These are phyloP conservation scores for Oxytropis ochrocephala DNA, from an alignment of 306 rosid genomes.

Conservation along the genomic window DNA sequence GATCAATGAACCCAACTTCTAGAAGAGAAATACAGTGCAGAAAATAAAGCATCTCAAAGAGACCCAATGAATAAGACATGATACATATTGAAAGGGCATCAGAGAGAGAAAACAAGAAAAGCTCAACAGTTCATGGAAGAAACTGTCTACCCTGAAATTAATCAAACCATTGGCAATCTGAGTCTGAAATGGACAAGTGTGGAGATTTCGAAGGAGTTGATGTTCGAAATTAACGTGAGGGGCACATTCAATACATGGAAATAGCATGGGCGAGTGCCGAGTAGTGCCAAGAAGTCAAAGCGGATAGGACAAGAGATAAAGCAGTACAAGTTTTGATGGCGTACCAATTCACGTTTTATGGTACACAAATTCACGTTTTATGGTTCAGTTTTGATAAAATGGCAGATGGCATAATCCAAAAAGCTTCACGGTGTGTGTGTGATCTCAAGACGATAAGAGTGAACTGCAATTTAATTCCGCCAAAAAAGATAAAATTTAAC, in stretches of 20 bases:
- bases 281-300: neutral
- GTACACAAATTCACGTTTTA: neutral
- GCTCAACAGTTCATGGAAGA: neutral
- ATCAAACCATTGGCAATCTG: neutral
- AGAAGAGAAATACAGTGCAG: neutral
- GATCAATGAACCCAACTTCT: neutral
- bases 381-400: neutral
- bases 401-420: neutral
- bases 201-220: neutral
- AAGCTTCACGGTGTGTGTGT: neutral
- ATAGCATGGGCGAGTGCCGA: neutral
- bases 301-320: neutral
- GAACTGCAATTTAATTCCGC: neutral
- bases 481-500: neutral
- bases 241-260: neutral
- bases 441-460: neutral
- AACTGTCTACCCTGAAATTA: neutral
- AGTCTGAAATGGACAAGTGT: neutral
- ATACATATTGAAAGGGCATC: neutral
- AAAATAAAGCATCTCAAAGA: neutral
- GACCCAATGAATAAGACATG: neutral
- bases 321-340: neutral
- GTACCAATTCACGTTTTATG: neutral
- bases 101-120: neutral
- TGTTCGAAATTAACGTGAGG: neutral